Percentiles rank a stretch among this genome's conserved stretches.
Conservation (phyloP, 148 eudicot species). For the Rhododendron williamsianum region DNA sequence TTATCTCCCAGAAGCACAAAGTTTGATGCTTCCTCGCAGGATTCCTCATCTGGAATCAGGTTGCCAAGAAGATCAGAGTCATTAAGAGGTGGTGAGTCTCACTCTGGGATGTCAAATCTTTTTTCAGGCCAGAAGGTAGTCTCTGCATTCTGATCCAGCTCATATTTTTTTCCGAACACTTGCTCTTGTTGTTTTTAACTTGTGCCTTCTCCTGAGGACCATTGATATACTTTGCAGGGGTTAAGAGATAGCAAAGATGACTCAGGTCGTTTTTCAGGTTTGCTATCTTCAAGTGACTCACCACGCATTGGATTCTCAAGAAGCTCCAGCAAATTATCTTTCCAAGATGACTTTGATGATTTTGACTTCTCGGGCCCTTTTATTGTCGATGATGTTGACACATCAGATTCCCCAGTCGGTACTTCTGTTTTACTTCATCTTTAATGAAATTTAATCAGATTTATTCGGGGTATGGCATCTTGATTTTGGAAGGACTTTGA, state of each 20-base stretch:
- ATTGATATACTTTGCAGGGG: conserved; percentile 35
- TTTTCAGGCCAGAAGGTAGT: conserved; percentile 67
- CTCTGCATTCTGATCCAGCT: background rate
- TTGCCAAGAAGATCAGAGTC: conserved; percentile 50
- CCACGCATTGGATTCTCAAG: conserved; percentile 79
- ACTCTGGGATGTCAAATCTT: conserved; percentile 35
- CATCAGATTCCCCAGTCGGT: conserved; percentile 73
- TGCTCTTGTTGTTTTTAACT: background rate
- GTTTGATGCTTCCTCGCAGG: conserved; percentile 56
- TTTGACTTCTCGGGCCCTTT: conserved; percentile 78
- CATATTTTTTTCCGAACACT: background rate
- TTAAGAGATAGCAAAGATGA: conserved; percentile 74
- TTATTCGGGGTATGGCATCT: background rate
- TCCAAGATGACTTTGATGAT: conserved; percentile 87
- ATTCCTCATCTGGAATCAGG: conserved; percentile 73
- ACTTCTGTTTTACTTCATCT: conserved; percentile 14
- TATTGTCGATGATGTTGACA: conserved; percentile 88
- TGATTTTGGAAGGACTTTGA: background rate
- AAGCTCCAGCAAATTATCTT: conserved; percentile 84
- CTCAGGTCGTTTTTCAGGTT: conserved; percentile 87
- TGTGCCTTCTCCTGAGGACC: conserved; percentile 19
- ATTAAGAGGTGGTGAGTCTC: conserved; percentile 45
- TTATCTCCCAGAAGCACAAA: conserved; percentile 59
- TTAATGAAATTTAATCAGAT: background rate
- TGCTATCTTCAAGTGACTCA: conserved; percentile 84